Evolutionary conservation across 495 filamentous ascomycete species (phyloP).

Genomic region (Aspergillus bridgeri): DNA sequence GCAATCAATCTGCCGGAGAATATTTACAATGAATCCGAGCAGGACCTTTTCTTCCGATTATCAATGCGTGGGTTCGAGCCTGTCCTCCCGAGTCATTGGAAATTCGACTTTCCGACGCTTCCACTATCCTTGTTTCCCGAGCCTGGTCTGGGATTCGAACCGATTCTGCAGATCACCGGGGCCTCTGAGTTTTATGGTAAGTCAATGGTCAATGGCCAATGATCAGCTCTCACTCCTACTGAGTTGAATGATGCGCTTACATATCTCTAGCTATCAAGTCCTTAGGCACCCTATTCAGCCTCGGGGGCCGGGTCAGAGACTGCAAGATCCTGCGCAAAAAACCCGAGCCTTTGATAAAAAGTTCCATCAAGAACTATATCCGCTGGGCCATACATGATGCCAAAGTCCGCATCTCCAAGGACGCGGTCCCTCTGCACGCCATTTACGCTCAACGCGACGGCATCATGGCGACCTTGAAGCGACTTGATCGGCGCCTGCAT

Average conservation of each 20-base stretch:
- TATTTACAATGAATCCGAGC: slow-evolving; percentile 49
- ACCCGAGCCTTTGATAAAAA: slow-evolving; percentile 32
- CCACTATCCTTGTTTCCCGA: slow-evolving; percentile 54
- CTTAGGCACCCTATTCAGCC: slow-evolving; percentile 32
- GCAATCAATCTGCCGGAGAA: slow-evolving; percentile 24
- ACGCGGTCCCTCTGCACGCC: slow-evolving; percentile 30
- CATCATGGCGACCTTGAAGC: slow-evolving; percentile 26
- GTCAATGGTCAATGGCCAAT: slow-evolving; percentile 3
- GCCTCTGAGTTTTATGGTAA: slow-evolving; percentile 37
- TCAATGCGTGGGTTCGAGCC: slow-evolving; percentile 59
- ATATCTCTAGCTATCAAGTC: slow-evolving; percentile 32
- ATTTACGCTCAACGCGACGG: slow-evolving; percentile 28
- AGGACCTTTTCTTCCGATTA: slow-evolving; percentile 52
- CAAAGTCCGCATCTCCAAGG: slow-evolving; percentile 18
- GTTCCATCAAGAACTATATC: slow-evolving; percentile 34
- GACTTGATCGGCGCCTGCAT: slow-evolving; percentile 30
- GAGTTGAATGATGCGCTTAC: slow-evolving; percentile 4
- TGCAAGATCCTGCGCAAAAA: slow-evolving; percentile 21
- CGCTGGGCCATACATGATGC: slow-evolving; percentile 44
- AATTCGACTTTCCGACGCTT: slow-evolving; percentile 57
- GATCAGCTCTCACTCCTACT: too few species aligned
- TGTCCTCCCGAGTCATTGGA: slow-evolving; percentile 53
- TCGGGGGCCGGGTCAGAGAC: slow-evolving; percentile 42
- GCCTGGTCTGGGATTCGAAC: slow-evolving; percentile 28
- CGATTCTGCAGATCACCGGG: slow-evolving; percentile 45